Evolutionary conservation across 2,329 filamentous ascomycete genomes (phyloP).

Genomic region (Microdochium nivale): DNA sequence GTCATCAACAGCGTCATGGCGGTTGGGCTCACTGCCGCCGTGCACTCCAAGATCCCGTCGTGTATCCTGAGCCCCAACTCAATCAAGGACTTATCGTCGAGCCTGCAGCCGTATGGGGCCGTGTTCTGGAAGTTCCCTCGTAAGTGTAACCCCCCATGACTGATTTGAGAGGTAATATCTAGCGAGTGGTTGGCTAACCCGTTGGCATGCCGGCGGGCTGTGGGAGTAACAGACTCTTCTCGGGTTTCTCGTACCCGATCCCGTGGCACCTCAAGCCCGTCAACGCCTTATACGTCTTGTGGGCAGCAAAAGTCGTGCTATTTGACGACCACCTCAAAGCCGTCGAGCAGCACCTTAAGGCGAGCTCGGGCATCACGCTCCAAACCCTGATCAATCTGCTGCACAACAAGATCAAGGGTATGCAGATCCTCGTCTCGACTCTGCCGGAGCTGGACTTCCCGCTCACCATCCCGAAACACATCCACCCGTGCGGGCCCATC

Average conservation of each 20-base stretch:
- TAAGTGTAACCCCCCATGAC: slow-evolving; percentile 15
- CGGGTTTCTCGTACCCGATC: slow-evolving; percentile 35
- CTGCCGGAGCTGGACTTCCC: slow-evolving; percentile 29
- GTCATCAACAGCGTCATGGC: neutral
- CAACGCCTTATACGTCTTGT: slow-evolving; percentile 29
- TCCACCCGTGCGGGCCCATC: slow-evolving; percentile 38
- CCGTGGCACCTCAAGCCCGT: slow-evolving; percentile 30
- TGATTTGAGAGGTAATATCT: too few species aligned
- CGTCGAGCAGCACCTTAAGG: slow-evolving; percentile 14
- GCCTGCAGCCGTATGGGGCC: slow-evolving; percentile 25
- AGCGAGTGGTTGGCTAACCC: too few species aligned
- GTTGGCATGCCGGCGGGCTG: neutral
- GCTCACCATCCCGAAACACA: slow-evolving; percentile 25
- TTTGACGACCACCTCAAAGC: slow-evolving; percentile 9
- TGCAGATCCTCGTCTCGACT: slow-evolving; percentile 16
- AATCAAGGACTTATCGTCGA: slow-evolving; percentile 28
- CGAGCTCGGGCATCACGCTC: slow-evolving; percentile 5
- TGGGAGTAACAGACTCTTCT: slow-evolving; percentile 24
- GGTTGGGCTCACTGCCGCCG: neutral
- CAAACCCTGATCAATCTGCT: slow-evolving; percentile 12
- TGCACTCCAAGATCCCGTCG: neutral
- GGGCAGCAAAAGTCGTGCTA: slow-evolving; percentile 11
- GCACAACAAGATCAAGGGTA: slow-evolving; percentile 4
- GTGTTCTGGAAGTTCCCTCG: slow-evolving; percentile 27
- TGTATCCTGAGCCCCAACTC: slow-evolving; percentile 33